Evolutionary conservation across 106 monocot genomes (phyloP), one percentile per base, ranked within the genome.

Genomic region (Dendrobium catenatum): DNA sequence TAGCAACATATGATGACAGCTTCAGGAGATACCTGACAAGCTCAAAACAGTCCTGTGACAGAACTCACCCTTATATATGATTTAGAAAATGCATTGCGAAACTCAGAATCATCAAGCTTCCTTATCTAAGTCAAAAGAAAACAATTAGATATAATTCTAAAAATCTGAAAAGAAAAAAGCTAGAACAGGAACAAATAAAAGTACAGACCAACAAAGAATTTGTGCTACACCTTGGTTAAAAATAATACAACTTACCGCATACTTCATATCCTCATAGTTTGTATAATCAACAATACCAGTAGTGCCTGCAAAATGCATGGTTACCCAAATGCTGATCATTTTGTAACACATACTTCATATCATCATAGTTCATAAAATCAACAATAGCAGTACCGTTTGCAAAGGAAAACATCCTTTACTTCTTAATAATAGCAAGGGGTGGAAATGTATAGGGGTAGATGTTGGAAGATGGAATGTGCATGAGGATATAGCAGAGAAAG

Each of bases 241-340:
- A 13, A 77, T 16, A 66, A 74, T 11, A 16, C 20, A 70, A 83
- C 88, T 67, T 84, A 94, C 94, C 85, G 97, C 97, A 91, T 94
- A 91, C 79, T 89, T 97, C 97, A 97, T 97, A 54, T 97, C 94
- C 58, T 97, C 97, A 84, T 92, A 92, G 78, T 92, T 92, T 68
- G 94, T 92, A 80, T 94, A 97, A 78, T 94, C 97, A 33, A 91
- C 94, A 73, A 94, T 79, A 17, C 97, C 97, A 6, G 83, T 88
- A 59, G 97, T 91, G 26, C 92, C 97, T 97, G 87, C 76, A 87
- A 79, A 75, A 74, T 29, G 43, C 24, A 61, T 61, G 61, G 4
- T 61, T 22, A n/a, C 20, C 61, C 22, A 61, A 10, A 70, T 37
- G 33, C 17, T 31, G 7, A n/a, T 31, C 67, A 26, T 68, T 68